A percentile compares a stretch with the other conserved stretches of the same genome.
These are phyloP conservation scores for Gossypium gossypioides DNA, from an alignment of 441 rosid genomes.

Conservation along the genomic window DNA sequence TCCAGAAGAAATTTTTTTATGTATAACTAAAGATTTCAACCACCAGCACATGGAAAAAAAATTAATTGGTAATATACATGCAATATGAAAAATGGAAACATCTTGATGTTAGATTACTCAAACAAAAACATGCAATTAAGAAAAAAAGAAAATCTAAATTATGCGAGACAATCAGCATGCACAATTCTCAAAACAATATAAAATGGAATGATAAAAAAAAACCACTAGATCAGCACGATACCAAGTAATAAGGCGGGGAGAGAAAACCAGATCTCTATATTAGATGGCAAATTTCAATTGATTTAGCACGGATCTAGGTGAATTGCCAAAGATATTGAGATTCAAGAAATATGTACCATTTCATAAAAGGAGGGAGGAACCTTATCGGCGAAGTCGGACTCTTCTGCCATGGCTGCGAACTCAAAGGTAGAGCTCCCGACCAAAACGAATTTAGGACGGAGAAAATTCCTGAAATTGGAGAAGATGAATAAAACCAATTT, in stretches of 20 bases:
- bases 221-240: background rate
- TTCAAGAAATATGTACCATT: conserved; percentile 10
- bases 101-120: background rate
- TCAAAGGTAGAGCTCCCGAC: conserved; percentile 16
- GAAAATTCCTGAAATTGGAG: conserved; percentile 15
- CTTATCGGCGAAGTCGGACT: conserved; percentile 32
- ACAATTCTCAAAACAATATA: background rate
- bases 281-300: background rate
- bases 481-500: background rate
- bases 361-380: conserved; percentile 27
- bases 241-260: background rate
- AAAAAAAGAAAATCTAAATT: background rate
- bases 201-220: background rate
- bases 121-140: background rate
- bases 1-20: background rate
- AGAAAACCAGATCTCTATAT: background rate
- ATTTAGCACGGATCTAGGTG: background rate
- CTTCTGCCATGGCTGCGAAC: conserved; percentile 25
- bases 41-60: background rate
- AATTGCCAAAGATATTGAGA: background rate
- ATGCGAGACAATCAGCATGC: background rate
- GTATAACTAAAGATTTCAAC: background rate
- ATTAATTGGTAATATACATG: background rate
- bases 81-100: background rate
- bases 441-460: background rate